phyloP scores from a whole-genome alignment of 768 basidiomycete genomes.

The Trametes gibbosa region DNA sequence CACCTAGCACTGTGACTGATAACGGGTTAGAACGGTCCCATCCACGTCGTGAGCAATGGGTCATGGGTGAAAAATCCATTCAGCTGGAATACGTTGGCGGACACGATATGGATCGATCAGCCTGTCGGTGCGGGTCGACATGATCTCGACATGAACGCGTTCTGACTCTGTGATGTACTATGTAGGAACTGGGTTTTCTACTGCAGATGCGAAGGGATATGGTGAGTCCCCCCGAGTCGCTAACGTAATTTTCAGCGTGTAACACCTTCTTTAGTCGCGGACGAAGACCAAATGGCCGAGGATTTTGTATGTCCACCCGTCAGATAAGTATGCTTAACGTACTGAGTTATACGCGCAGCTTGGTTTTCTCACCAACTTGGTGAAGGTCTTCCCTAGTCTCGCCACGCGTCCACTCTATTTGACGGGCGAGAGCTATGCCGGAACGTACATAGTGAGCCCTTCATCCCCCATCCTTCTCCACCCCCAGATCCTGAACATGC shows the following conservation, averaged over 20 bases:
- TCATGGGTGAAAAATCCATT: slow-evolving; percentile 47
- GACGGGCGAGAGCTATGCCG: slow-evolving; percentile 73
- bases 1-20: background rate
- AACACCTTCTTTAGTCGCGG: slow-evolving; percentile 37
- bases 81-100: slow-evolving; percentile 58
- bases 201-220: slow-evolving; percentile 40
- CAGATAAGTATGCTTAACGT: no score
- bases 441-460: slow-evolving; percentile 57
- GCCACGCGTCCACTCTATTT: slow-evolving; percentile 62
- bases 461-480: slow-evolving; percentile 47
- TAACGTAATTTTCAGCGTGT: no score
- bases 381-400: slow-evolving; percentile 69
- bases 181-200: slow-evolving; percentile 56
- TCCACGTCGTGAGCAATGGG: slow-evolving; percentile 53
- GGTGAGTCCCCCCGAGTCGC: background rate
- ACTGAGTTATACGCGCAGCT: slow-evolving; percentile 39
- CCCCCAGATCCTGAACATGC: slow-evolving; percentile 52
- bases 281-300: slow-evolving; percentile 64
- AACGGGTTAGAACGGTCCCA: slow-evolving; percentile 58
- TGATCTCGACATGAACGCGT: background rate
- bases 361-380: slow-evolving; percentile 65
- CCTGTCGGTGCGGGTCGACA: slow-evolving; percentile 42
- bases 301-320: slow-evolving; percentile 39
- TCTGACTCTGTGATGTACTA: background rate
- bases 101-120: slow-evolving; percentile 70